Evolutionary conservation across 192 early-diverging fungal species (phyloP).

Genomic region (Paraglomus occultum): DNA sequence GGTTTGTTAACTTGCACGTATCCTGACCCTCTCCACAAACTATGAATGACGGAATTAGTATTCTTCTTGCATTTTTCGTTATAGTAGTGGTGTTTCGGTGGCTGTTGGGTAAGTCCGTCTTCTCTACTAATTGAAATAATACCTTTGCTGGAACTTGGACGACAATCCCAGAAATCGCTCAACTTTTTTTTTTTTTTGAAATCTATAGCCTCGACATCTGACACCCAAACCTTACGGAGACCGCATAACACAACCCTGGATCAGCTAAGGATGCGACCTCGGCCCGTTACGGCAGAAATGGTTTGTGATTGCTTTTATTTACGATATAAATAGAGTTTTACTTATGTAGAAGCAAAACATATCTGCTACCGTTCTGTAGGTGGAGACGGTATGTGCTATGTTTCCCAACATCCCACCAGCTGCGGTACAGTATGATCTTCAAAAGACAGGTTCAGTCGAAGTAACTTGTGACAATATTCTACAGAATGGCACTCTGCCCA

Average conservation of each 20-base stretch:
- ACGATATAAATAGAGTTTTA: neutral
- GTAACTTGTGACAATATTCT: slow-evolving; percentile 80
- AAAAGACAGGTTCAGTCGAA: slow-evolving; percentile 80
- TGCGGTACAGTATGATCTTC: slow-evolving; percentile 71
- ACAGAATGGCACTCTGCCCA: slow-evolving; percentile 53
- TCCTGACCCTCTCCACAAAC: neutral
- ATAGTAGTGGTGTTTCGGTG: slow-evolving; percentile 56
- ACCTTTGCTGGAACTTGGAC: neutral
- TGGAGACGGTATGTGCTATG: slow-evolving; percentile 75
- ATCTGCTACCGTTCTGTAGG: slow-evolving; percentile 32
- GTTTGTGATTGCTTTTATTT: neutral
- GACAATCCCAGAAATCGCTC: neutral
- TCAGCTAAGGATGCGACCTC: neutral
- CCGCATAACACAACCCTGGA: slow-evolving; percentile 1
- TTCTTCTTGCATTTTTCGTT: slow-evolving; percentile 56
- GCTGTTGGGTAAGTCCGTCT: slow-evolving; percentile 47
- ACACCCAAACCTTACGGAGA: neutral
- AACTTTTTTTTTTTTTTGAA: neutral
- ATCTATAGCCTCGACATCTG: slow-evolving; percentile 2
- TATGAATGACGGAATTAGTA: slow-evolving; percentile 61
- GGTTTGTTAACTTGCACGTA: neutral
- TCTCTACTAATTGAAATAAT: neutral
- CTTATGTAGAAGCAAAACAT: neutral
- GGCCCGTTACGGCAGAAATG: slow-evolving; percentile 22
- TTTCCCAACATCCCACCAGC: slow-evolving; percentile 78